Base-by-base conservation (phyloP, 2,329 filamentous ascomycete genomes). In the Volutella citrinella region DNA sequence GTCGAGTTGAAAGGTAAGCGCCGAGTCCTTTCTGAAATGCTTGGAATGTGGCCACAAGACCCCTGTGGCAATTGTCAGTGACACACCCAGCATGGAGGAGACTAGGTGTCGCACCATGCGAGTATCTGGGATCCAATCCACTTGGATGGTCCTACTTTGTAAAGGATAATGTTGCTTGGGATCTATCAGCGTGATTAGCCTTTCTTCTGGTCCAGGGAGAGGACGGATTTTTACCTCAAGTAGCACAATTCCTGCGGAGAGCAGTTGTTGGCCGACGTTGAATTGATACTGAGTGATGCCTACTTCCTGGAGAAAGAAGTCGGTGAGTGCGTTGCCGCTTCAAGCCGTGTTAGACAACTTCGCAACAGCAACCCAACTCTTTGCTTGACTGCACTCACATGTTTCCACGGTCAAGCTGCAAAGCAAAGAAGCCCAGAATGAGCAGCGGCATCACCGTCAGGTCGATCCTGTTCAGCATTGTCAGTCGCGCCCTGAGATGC, bases 181-280 rank as follows among this genome's bases (percentile, higher is more conserved):
- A 49, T 48, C 46, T 49, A 8, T 0, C 7, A 7, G 10, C 0
- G 13, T 46, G n/a, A n/a, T n/a, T n/a, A 47, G 34, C 8, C 11
- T 20, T 13, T 1, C 15, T 10, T 5, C 6, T 6, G 4, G 1
- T 11, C 8, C n/a, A 13, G 6, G 13, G 7, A 6, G 6, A 11
- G 3, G 3, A 11, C 7, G 3, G 11, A 20, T 15, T 17, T 31
- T 21, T 21, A 56, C 54, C 32, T 67, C 56, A 10, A 60, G 53
- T 5, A 71, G 46, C 4, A 72, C 67, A 22, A 72, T 72, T 5
- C 68, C 68, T n/a, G n/a, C n/a, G n/a, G n/a, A n/a, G n/a, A n/a
- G n/a, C n/a, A n/a, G n/a, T n/a, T n/a, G n/a, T n/a, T n/a, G n/a
- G n/a, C n/a, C n/a, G n/a, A n/a, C n/a, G n/a, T n/a, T n/a, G n/a